phyloP scores from a whole-genome alignment of 805 yeast species.

The Candida yuanshanica region DNA sequence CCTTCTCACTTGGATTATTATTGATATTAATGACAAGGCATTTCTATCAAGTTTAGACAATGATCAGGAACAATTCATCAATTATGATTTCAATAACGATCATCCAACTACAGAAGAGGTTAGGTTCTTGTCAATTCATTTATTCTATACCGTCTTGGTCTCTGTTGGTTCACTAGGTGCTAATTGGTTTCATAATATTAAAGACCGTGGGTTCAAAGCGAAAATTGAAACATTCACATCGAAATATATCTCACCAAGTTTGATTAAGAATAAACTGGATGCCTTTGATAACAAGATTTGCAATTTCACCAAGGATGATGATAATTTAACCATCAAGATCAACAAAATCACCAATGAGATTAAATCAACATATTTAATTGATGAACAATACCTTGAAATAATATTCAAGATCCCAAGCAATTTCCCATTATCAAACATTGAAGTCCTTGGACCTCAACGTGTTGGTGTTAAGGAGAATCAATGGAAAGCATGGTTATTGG shows the following conservation, averaged over 20 bases:
- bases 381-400: slow-evolving; percentile 83
- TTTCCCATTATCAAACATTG: slow-evolving; percentile 73
- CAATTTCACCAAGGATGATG: slow-evolving; percentile 28
- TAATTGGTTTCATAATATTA: slow-evolving; percentile 64
- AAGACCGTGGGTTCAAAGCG: slow-evolving; percentile 59
- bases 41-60: slow-evolving; percentile 16
- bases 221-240: slow-evolving; percentile 59
- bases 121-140: slow-evolving; percentile 38
- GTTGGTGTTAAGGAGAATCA: slow-evolving; percentile 87
- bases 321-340: slow-evolving; percentile 49
- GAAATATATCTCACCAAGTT: slow-evolving; percentile 54
- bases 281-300: slow-evolving; percentile 40
- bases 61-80: slow-evolving; percentile 20
- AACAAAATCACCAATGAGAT: slow-evolving; percentile 61
- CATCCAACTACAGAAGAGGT: slow-evolving; percentile 22
- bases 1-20: slow-evolving; percentile 50
- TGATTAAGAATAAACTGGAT: slow-evolving; percentile 53
- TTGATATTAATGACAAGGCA: slow-evolving; percentile 25
- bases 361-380: slow-evolving; percentile 67
- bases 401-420: slow-evolving; percentile 64
- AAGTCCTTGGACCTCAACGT: slow-evolving; percentile 70
- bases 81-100: slow-evolving; percentile 10
- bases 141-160: slow-evolving; percentile 44
- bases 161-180: slow-evolving; percentile 54
- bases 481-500: slow-evolving; percentile 93